These are phyloP conservation scores for Zygnema cylindricum DNA, from an alignment of 139 green algal species.

Conservation along the genomic window DNA sequence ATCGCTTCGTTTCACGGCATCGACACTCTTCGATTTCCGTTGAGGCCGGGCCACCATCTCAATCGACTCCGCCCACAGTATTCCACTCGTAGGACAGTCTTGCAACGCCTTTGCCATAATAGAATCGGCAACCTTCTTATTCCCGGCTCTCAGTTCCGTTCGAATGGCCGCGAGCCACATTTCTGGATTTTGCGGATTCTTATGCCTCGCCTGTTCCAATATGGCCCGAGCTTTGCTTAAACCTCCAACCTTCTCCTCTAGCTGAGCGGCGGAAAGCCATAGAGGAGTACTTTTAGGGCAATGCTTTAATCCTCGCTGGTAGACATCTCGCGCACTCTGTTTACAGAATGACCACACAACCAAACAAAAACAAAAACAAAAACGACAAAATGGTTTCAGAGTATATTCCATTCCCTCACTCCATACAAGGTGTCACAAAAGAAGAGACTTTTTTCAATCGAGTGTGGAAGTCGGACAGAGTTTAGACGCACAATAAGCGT, in stretches of 20 bases:
- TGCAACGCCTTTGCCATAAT: constrained; percentile 87
- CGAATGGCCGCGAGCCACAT: constrained; percentile 92
- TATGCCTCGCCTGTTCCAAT: constrained; percentile 82
- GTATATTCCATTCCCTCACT: too few species aligned
- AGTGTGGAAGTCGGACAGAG: neutral
- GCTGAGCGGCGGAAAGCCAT: constrained; percentile 61
- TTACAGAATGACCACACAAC: too few species aligned
- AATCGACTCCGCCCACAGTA: constrained; percentile 88
- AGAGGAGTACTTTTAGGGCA: constrained; percentile 60
- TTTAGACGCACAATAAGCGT: neutral
- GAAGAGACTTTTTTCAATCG: too few species aligned
- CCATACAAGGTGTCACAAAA: too few species aligned
- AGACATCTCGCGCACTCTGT: constrained; percentile 70
- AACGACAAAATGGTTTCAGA: too few species aligned
- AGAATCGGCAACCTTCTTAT: constrained; percentile 77
- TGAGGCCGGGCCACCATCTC: constrained; percentile 83
- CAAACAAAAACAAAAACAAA: too few species aligned
- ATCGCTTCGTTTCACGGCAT: constrained; percentile 93
- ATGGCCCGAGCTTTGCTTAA: constrained; percentile 78
- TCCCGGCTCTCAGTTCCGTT: constrained; percentile 72
- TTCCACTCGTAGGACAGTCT: constrained; percentile 86
- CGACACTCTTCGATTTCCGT: constrained; percentile 80
- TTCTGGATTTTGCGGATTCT: constrained; percentile 79
- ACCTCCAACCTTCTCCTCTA: constrained; percentile 81
- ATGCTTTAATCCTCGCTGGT: constrained; percentile 53